These are phyloP conservation scores for Globisporangium irregulare DNA, from an alignment of 352 stramenopile genomes.

Conservation along the genomic window DNA sequence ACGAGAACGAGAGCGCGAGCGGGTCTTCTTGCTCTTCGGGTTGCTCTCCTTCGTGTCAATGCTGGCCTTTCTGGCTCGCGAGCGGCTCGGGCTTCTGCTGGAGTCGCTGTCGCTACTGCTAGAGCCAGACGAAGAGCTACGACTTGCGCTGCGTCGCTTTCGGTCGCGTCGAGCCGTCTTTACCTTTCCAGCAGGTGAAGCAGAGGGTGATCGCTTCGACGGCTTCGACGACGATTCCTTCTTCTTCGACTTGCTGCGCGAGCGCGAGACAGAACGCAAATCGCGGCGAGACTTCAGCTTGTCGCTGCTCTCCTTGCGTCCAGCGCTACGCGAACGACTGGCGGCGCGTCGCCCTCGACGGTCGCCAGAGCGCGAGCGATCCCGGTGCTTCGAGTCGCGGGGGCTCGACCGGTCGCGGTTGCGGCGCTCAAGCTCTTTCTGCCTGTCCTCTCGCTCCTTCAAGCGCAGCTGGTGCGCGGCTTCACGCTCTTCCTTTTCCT, in stretches of 20 bases:
- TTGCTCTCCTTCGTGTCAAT: slow-evolving; percentile 2
- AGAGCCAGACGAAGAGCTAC: slow-evolving; percentile 24
- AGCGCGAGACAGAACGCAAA: slow-evolving; percentile 7
- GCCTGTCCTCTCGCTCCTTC: slow-evolving; percentile 38
- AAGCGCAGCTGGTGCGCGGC: slow-evolving; percentile 27
- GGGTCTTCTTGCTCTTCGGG: neutral
- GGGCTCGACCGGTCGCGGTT: slow-evolving; percentile 29
- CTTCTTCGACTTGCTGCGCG: slow-evolving; percentile 10
- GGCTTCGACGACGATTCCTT: neutral
- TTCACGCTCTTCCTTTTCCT: slow-evolving; percentile 53
- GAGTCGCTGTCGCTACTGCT: slow-evolving; percentile 21
- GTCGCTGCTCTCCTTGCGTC: slow-evolving; percentile 9
- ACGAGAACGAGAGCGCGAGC: slow-evolving; percentile 11
- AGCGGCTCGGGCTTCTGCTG: slow-evolving; percentile 22
- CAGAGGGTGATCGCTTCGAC: slow-evolving; percentile 4
- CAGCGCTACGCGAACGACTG: slow-evolving; percentile 13
- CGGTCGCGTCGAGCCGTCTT: slow-evolving; percentile 1
- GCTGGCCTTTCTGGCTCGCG: slow-evolving; percentile 15
- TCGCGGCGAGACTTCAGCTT: slow-evolving; percentile 4
- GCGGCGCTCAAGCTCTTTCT: slow-evolving; percentile 27
- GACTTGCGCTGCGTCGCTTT: slow-evolving; percentile 13
- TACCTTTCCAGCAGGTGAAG: neutral
- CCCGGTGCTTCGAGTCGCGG: slow-evolving; percentile 16
- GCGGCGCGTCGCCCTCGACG: slow-evolving; percentile 1
- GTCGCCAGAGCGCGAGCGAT: slow-evolving; percentile 22